These are phyloP conservation scores for Penicillium fimorum DNA, from an alignment of 495 filamentous ascomycete species.

Conservation along the genomic window DNA sequence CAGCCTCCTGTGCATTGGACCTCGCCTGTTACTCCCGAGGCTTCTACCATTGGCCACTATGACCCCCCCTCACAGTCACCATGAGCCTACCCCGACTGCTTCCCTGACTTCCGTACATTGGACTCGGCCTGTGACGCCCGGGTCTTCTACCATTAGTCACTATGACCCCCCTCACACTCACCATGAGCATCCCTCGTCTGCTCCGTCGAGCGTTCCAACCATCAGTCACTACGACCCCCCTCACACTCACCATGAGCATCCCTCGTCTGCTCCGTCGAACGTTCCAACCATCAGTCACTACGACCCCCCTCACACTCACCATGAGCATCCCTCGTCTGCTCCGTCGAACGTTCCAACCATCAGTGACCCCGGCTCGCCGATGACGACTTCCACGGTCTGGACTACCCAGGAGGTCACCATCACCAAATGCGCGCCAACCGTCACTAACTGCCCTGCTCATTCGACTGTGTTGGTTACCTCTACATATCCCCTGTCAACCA, in stretches of 20 bases:
- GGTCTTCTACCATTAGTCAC: neutral
- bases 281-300: neutral
- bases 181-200: neutral
- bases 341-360: neutral
- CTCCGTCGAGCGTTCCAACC: no score
- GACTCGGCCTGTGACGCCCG: neutral
- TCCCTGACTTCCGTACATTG: neutral
- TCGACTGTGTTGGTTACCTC: conserved; percentile 51
- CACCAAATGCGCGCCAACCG: conserved; percentile 52
- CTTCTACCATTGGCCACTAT: neutral
- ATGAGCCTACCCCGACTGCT: neutral
- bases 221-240: neutral
- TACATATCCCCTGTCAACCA: conserved; percentile 54
- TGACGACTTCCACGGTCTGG: conserved; percentile 57
- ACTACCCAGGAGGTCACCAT: conserved; percentile 55
- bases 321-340: neutral
- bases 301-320: neutral
- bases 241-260: neutral
- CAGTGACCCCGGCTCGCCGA: neutral
- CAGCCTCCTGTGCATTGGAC: neutral
- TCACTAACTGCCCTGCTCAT: conserved; percentile 56
- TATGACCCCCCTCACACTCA: neutral
- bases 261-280: neutral
- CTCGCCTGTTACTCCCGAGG: neutral
- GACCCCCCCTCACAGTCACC: neutral